Percentiles rank a stretch among this genome's conserved stretches.
These are phyloP conservation scores for Paxillus rubicundulus DNA, from an alignment of 768 basidiomycete genomes.

Conservation along the genomic window DNA sequence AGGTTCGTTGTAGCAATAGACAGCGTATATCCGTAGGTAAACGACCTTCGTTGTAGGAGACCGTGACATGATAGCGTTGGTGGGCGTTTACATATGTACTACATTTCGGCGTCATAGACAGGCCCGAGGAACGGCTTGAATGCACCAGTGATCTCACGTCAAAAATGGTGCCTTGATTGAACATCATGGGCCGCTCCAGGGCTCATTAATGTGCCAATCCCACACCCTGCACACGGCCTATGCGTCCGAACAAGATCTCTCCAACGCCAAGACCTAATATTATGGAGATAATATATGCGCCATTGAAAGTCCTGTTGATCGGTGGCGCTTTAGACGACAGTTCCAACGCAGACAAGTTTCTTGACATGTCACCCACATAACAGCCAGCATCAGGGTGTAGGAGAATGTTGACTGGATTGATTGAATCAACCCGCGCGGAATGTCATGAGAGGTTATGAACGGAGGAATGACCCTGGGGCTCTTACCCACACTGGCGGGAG, in stretches of 20 bases:
- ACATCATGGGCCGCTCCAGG: not conserved
- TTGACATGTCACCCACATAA: conserved; percentile 58
- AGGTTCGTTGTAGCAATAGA: no score
- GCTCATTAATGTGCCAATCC: not conserved
- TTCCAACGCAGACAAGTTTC: not conserved
- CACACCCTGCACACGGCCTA: conserved; percentile 28
- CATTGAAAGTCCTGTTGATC: conserved; percentile 74
- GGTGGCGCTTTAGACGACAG: conserved; percentile 7
- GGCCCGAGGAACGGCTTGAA: not conserved
- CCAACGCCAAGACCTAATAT: conserved; percentile 70
- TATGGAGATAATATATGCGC: conserved; percentile 71
- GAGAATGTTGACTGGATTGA: conserved; percentile 58
- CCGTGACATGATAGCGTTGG: no score
- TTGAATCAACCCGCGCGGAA: conserved; percentile 66
- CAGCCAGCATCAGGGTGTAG: conserved; percentile 76
- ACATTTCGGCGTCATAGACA: no score
- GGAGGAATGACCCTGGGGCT: conserved; percentile 48
- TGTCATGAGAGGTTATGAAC: conserved; percentile 65
- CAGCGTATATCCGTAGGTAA: no score
- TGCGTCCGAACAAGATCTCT: conserved; percentile 67
- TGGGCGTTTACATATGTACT: no score
- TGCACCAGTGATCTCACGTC: not conserved
- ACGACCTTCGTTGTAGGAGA: no score
- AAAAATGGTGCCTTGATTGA: not conserved
- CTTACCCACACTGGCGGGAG: conserved; percentile 9